Conservation (phyloP, 2,329 filamentous ascomycete genomes). For the Aspergillus puulaauensis region DNA sequence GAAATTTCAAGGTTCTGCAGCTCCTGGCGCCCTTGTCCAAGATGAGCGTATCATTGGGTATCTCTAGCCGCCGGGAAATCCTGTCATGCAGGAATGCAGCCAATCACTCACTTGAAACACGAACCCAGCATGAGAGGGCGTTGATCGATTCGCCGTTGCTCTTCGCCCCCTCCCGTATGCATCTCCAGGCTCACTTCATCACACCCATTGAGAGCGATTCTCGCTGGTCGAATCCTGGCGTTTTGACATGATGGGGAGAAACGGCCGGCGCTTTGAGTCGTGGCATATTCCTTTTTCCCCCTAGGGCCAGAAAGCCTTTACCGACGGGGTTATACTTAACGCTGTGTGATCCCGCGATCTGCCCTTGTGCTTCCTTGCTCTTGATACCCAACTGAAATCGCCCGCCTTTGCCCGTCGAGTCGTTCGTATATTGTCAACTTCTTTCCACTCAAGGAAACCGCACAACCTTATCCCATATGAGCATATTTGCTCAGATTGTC, state of each 20-base stretch:
- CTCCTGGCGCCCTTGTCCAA: conserved; percentile 4
- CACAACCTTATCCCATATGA: too few species aligned
- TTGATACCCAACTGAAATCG: conserved; percentile 1
- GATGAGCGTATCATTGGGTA: not conserved
- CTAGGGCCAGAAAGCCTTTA: not conserved
- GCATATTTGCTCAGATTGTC: not conserved
- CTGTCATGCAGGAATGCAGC: conserved; percentile 15
- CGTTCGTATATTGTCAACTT: not conserved
- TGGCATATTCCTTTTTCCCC: conserved; percentile 14
- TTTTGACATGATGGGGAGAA: conserved; percentile 1
- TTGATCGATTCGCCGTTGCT: conserved; percentile 12
- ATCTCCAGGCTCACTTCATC: conserved; percentile 18
- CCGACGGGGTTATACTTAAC: conserved; percentile 17
- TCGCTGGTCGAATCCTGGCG: conserved; percentile 5
- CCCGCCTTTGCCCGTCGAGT: not conserved
- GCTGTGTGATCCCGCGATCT: conserved; percentile 6
- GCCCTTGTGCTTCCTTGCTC: not conserved
- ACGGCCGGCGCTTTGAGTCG: conserved; percentile 10
- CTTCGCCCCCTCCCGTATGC: conserved; percentile 15
- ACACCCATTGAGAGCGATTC: conserved; percentile 14
- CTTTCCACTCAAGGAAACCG: not conserved
- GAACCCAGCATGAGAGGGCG: not conserved
- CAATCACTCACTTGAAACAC: conserved; percentile 6
- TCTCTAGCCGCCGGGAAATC: conserved; percentile 17
- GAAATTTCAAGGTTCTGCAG: conserved; percentile 10